These are phyloP conservation scores for Cadophora malorum DNA, from an alignment of 2,329 filamentous ascomycete species.

Conservation along the genomic window DNA sequence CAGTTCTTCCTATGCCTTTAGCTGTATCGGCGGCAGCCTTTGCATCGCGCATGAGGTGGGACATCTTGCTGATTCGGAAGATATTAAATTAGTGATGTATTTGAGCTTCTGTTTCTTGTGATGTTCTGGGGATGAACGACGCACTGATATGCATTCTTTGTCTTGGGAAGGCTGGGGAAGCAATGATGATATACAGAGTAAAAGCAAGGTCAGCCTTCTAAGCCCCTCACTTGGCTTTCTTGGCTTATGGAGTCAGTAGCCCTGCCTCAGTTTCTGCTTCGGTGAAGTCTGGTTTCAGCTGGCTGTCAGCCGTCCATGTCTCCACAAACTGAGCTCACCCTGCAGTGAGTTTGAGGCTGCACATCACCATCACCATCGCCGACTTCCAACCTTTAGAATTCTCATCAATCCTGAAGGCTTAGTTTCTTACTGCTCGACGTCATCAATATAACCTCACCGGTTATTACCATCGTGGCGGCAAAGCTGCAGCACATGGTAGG, in stretches of 20 bases:
- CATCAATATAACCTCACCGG: constrained; percentile 14
- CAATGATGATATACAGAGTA: constrained; percentile 16
- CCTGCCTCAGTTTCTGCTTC: constrained; percentile 6
- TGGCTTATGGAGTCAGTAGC: constrained; percentile 18
- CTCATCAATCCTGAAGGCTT: neutral
- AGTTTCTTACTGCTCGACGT: neutral
- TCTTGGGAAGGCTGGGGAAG: constrained; percentile 9
- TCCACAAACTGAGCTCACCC: constrained; percentile 14
- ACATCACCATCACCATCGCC: constrained; percentile 6
- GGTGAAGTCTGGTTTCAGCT: constrained; percentile 20
- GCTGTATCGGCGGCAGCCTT: constrained; percentile 25
- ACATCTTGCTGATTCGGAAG: constrained; percentile 22
- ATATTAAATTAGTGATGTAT: neutral
- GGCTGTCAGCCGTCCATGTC: constrained; percentile 9
- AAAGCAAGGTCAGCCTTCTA: constrained; percentile 19
- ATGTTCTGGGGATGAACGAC: no score
- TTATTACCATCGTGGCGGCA: constrained; percentile 9
- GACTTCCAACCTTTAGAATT: neutral
- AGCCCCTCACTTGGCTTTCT: constrained; percentile 18
- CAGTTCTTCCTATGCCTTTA: constrained; percentile 12
- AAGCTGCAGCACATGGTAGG: constrained; percentile 14
- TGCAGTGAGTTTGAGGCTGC: constrained; percentile 14
- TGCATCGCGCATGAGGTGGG: constrained; percentile 27
- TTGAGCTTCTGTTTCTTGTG: neutral
- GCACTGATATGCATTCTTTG: neutral